Percentiles rank a stretch among this genome's conserved stretches.
Evolutionary conservation across 2,329 filamentous ascomycete genomes (phyloP).

Genomic region (Colletotrichum sp.): DNA sequence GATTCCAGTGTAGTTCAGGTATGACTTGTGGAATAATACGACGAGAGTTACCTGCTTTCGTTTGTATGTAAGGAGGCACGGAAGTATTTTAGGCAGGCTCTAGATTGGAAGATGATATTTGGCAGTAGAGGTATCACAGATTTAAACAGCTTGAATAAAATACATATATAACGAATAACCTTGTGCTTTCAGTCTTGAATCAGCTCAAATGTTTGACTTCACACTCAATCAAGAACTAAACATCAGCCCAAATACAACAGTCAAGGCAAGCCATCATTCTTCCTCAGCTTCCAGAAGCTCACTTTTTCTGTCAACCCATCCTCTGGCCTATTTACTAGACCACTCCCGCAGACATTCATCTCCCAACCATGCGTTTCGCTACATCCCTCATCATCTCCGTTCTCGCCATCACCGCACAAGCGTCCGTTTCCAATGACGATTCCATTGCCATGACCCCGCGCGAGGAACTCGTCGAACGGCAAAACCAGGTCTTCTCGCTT

Average conservation of each 20-base stretch:
- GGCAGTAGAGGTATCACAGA: neutral
- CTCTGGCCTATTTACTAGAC: no score
- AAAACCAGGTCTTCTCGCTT: neutral
- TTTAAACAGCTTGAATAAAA: neutral
- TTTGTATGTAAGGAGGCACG: no score
- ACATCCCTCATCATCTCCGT: neutral
- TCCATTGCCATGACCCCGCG: neutral
- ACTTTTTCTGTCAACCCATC: no score
- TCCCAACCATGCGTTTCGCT: constrained; percentile 13
- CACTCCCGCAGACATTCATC: neutral
- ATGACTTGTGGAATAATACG: no score
- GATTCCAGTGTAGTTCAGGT: no score
- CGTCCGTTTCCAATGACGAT: neutral
- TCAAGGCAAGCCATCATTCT: neutral
- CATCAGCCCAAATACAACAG: neutral
- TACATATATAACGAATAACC: neutral
- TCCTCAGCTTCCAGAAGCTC: no score
- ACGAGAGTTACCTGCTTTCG: no score
- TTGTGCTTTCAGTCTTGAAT: neutral
- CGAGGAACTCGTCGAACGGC: neutral
- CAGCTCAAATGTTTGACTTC: neutral
- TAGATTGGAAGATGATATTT: neutral
- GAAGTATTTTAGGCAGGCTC: no score
- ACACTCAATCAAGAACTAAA: neutral
- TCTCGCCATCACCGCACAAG: neutral